Evolutionary conservation across 1,284 basidiomycete genomes (phyloP).

Genomic region (Moniliella sp.): DNA sequence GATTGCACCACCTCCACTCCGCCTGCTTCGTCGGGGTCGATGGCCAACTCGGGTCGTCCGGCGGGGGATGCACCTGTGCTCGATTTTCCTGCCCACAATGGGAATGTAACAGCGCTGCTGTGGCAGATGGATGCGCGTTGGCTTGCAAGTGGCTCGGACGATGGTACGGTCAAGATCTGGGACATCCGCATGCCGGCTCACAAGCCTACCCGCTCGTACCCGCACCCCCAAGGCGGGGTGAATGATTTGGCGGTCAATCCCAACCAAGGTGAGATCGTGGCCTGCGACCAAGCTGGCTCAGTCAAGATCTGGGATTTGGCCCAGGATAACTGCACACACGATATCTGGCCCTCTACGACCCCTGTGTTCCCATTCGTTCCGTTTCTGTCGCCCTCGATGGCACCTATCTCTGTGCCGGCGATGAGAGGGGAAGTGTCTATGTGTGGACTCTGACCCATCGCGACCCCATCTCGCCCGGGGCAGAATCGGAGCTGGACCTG

Average conservation of each 20-base stretch:
- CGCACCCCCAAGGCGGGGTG: too few species aligned
- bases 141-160: conserved; percentile 91
- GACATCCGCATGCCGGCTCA: conserved; percentile 52
- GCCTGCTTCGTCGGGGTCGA: conserved; percentile 1
- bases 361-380: too few species aligned
- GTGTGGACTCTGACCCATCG: too few species aligned
- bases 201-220: conserved; percentile 41
- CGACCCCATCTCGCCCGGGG: too few species aligned
- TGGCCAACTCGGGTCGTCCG: too few species aligned
- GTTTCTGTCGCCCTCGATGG: too few species aligned
- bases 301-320: conserved; percentile 98
- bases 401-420: too few species aligned
- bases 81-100: conserved; percentile 44
- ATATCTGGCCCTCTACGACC: too few species aligned
- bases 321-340: conserved; percentile 89
- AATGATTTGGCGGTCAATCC: conserved; percentile 96
- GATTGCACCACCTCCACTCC: conserved; percentile 14
- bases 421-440: too few species aligned
- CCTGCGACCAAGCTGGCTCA: conserved; percentile 91
- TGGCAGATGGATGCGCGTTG: conserved; percentile 95
- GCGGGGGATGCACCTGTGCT: conserved; percentile 4
- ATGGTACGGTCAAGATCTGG: conserved; percentile 95
- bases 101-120: conserved; percentile 78
- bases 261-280: conserved; percentile 96
- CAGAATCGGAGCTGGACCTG: too few species aligned